phyloP scores from a whole-genome alignment of 2,329 filamentous ascomycete species.

The Thielaviopsis punctulata region DNA sequence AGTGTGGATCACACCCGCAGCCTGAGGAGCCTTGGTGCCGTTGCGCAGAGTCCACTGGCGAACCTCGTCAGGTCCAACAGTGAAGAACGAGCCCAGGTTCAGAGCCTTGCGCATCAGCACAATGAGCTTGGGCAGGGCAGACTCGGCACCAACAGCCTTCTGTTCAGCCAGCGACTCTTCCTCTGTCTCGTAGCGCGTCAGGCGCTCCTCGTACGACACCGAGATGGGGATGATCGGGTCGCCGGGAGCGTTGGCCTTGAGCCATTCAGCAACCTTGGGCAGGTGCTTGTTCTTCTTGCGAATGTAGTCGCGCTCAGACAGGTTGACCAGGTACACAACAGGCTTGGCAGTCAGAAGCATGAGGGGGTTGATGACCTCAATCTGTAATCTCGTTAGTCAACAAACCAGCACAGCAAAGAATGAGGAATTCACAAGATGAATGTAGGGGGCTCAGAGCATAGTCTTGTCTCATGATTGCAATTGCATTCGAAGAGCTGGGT shows the following conservation, averaged over 20 bases:
- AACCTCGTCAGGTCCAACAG: conserved; percentile 85
- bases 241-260: conserved; percentile 74
- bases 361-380: conserved; percentile 94
- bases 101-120: conserved; percentile 83
- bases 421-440: conserved; percentile 23
- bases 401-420: not conserved
- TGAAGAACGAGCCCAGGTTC: conserved; percentile 92
- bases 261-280: conserved; percentile 82
- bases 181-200: conserved; percentile 65
- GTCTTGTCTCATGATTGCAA: conserved; percentile 20
- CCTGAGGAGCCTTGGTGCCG: conserved; percentile 92
- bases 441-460: conserved; percentile 17
- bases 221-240: conserved; percentile 91
- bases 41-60: conserved; percentile 96
- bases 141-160: conserved; percentile 75
- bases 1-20: conserved; percentile 92
- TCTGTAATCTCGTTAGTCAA: conserved; percentile 44
- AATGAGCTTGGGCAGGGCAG: conserved; percentile 80
- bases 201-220: conserved; percentile 79
- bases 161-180: conserved; percentile 66
- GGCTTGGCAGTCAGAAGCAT: conserved; percentile 93
- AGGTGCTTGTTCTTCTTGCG: conserved; percentile 99
- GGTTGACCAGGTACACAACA: conserved; percentile 90
- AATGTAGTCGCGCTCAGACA: conserved; percentile 92
- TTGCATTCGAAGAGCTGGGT: conserved; percentile 99